Evolutionary conservation across 2,329 filamentous ascomycete genomes (phyloP).

Genomic region (Scytalidium lignicola): DNA sequence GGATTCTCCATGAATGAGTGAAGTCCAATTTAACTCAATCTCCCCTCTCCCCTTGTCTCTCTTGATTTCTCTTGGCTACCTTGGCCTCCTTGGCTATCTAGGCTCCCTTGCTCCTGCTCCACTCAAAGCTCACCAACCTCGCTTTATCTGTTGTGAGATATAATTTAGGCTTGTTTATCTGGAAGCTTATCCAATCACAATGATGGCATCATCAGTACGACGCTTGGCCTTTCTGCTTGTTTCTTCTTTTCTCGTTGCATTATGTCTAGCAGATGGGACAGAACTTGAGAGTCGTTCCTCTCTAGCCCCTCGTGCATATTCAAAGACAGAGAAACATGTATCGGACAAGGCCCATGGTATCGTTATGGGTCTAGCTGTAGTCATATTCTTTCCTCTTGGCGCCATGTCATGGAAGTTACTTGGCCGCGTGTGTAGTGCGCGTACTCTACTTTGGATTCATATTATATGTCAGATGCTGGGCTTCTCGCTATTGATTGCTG

Average conservation of each 20-base stretch:
- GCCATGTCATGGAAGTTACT: constrained; percentile 55
- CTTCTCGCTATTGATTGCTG: constrained; percentile 54
- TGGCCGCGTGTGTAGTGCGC: constrained; percentile 41
- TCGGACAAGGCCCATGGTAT: constrained; percentile 44
- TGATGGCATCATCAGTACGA: neutral
- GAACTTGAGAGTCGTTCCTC: neutral
- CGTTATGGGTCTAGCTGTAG: constrained; percentile 56
- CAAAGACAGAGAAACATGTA: neutral
- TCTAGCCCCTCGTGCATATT: neutral
- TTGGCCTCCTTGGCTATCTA: no score
- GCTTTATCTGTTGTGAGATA: no score
- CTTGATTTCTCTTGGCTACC: no score
- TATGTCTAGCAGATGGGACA: neutral
- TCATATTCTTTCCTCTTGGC: constrained; percentile 54
- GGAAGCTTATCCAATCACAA: neutral
- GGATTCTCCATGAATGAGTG: no score
- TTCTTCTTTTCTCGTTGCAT: neutral
- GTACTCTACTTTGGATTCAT: constrained; percentile 38
- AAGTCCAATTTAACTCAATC: no score
- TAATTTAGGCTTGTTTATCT: no score
- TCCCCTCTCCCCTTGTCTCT: no score
- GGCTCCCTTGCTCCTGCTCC: no score
- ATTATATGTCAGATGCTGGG: constrained; percentile 48
- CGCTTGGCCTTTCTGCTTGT: neutral
- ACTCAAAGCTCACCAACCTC: no score